Evolutionary conservation across 1,284 basidiomycete genomes (phyloP).

Genomic region (Ustilago curta): DNA sequence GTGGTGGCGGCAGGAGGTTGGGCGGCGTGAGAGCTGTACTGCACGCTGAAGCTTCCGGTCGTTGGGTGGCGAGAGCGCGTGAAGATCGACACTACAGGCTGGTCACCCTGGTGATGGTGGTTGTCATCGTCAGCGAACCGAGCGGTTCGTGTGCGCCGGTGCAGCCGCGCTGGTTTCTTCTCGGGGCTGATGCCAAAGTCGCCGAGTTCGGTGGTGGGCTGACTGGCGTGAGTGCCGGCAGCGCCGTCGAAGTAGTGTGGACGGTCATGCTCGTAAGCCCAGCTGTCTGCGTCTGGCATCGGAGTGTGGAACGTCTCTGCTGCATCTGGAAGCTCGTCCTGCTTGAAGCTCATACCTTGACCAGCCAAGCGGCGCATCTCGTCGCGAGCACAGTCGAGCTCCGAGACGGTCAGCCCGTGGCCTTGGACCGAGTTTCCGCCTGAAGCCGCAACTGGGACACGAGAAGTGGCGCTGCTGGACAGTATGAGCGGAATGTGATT

Average conservation of each 20-base stretch:
- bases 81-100: slow-evolving; percentile 38
- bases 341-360: slow-evolving; percentile 24
- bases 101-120: slow-evolving; percentile 9
- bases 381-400: slow-evolving; percentile 31
- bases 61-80: slow-evolving; percentile 30
- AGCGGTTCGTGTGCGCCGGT: slow-evolving; percentile 40
- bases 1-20: slow-evolving; percentile 7
- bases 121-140: slow-evolving; percentile 36
- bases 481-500: slow-evolving; percentile 43
- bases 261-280: slow-evolving; percentile 16
- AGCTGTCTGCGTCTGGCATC: slow-evolving; percentile 27
- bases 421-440: slow-evolving; percentile 8
- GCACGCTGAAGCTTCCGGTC: slow-evolving; percentile 27
- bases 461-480: slow-evolving; percentile 14
- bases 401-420: slow-evolving; percentile 28
- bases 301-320: slow-evolving; percentile 39
- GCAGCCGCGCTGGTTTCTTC: slow-evolving; percentile 25
- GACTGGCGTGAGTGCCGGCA: background rate
- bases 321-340: slow-evolving; percentile 10
- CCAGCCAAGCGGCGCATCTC: slow-evolving; percentile 42
- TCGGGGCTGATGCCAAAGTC: slow-evolving; percentile 47
- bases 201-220: slow-evolving; percentile 18
- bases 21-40: slow-evolving; percentile 7
- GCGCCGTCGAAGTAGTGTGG: background rate
- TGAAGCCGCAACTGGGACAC: slow-evolving; percentile 1